phyloP scores from a whole-genome alignment of 139 green algal genomes.

The Trebouxia sp. region DNA sequence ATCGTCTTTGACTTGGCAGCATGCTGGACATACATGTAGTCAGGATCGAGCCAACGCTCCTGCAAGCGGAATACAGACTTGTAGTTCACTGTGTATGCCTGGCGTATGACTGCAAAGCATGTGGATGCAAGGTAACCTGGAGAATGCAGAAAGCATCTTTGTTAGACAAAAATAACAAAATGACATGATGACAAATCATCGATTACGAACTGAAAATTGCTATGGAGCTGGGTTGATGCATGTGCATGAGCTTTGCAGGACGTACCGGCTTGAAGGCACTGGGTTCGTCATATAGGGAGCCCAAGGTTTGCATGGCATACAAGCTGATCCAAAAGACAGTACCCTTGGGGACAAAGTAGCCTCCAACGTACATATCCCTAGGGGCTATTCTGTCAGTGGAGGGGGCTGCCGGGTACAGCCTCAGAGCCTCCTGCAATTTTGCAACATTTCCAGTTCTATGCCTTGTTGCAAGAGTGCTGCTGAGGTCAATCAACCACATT shows the following conservation, averaged over 20 bases:
- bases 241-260: not conserved
- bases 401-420: not conserved
- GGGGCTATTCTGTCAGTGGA: not conserved
- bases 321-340: constrained; percentile 14
- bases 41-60: constrained; percentile 1
- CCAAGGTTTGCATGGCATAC: not conserved
- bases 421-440: constrained; percentile 34
- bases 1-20: too few species aligned
- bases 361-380: not conserved
- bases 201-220: not conserved
- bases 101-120: too few species aligned
- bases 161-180: too few species aligned
- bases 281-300: not conserved
- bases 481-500: too few species aligned
- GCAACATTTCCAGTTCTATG: too few species aligned
- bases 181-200: too few species aligned
- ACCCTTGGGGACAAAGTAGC: constrained; percentile 17
- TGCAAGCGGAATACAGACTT: not conserved
- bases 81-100: too few species aligned
- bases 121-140: too few species aligned
- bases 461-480: too few species aligned
- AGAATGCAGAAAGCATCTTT: too few species aligned
- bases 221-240: not conserved
- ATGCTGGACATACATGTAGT: not conserved
- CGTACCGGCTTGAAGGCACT: constrained; percentile 42